Evolutionary conservation across 306 rosid species (phyloP), one percentile per base, ranked within the genome.

Genomic region (Dicorynia guianensis): DNA sequence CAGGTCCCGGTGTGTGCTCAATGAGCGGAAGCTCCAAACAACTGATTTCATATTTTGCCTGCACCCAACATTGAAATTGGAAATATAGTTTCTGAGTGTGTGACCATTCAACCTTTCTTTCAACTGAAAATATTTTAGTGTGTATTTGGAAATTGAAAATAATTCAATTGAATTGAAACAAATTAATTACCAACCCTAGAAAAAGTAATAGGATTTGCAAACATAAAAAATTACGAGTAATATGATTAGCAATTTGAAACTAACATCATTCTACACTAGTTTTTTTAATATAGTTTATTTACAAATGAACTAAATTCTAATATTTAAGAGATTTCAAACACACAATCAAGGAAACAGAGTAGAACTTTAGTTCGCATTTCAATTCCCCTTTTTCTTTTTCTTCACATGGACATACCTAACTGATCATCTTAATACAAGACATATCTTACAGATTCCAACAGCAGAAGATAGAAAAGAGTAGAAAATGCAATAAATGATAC

Each of bases 21-120:
- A 96, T 88, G 54, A 96, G 98, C 48, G 99, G 99, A 81, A 96
- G 97, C 86, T 96, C 99, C 93, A 96, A 83, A 81, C 99, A 92
- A 72, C 67, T 86, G 81, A 96, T 81, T 76, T 93, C 91, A 81
- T 89, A 88, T 77, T 88, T 86, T 14, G 88, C 96, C 99, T 96
- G 86, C 85, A 82, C 75, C 82, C 85, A 56, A 82, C 81, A 82
- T 75, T 68, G 77, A 68, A 78, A 84, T 84, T 76, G 39, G 44
- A 61, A 36, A 47, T 43, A 72, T 67, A 61, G 71, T 70, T 73
- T 82, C 30, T 25, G 30, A 25, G 30, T 2, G 46, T 54, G 49
- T 71, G 43, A 20, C 57, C 69, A 36, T 58, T 70, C 56, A 55
- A 49, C 58, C 30, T 2, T 40, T 17, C 63, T 70, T 61, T 55